phyloP scores from a whole-genome alignment of 257 asterid genomes.

The Salvia hispanica region DNA sequence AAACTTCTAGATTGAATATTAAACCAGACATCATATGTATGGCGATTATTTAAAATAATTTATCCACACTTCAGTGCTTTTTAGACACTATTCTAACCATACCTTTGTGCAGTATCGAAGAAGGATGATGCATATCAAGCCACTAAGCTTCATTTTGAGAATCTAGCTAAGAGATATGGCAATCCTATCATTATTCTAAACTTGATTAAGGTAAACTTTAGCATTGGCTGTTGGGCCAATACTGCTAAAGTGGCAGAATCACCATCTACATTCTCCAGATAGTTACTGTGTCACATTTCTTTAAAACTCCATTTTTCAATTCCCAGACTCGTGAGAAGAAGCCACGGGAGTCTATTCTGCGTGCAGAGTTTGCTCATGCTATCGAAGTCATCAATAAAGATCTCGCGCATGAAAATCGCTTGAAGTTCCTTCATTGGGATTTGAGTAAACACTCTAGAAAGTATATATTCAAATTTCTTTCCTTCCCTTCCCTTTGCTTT shows the following conservation, averaged over 20 bases:
- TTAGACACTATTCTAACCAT: conserved; percentile 27
- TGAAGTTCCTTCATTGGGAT: conserved; percentile 98
- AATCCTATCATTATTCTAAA: conserved; percentile 88
- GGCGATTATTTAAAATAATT: conserved; percentile 28
- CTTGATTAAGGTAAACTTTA: conserved; percentile 74
- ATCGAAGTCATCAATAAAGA: conserved; percentile 73
- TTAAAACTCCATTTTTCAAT: conserved; percentile 9
- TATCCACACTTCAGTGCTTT: conserved; percentile 18
- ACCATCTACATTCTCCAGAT: conserved; percentile 21
- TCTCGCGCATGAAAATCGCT: conserved; percentile 59
- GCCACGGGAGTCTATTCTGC: conserved; percentile 90
- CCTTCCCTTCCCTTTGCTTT: conserved; percentile 7
- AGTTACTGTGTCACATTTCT: neutral
- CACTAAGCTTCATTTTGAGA: conserved; percentile 88
- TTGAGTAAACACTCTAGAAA: conserved; percentile 73
- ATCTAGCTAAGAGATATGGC: conserved; percentile 88
- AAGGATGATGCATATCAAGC: conserved; percentile 79
- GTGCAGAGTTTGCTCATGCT: conserved; percentile 81
- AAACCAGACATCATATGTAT: conserved; percentile 88
- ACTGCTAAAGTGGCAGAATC: conserved; percentile 6
- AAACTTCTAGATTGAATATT: conserved; percentile 77
- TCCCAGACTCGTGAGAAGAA: conserved; percentile 85
- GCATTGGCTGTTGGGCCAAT: conserved; percentile 17
- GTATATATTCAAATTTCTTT: conserved; percentile 36
- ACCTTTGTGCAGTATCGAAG: conserved; percentile 61